A percentile compares a stretch with the other conserved stretches of the same genome.
These are phyloP conservation scores for Gastroboletus turbinatus DNA, from an alignment of 1,284 basidiomycete species.

Conservation along the genomic window DNA sequence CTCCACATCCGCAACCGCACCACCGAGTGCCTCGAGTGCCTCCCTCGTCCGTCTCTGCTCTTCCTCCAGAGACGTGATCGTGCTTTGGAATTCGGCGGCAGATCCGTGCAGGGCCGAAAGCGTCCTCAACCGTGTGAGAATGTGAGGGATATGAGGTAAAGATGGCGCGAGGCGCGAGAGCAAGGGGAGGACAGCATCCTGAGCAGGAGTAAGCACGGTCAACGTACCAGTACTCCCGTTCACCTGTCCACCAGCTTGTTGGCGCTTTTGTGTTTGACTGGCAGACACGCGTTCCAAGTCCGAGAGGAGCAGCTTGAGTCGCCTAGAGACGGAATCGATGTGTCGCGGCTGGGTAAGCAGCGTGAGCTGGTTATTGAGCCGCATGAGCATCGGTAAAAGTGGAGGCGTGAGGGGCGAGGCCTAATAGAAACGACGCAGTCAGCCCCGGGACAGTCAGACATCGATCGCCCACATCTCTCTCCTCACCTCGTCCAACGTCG, in stretches of 20 bases:
- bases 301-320: conserved; percentile 89
- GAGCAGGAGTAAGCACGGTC: conserved; percentile 45
- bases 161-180: conserved; percentile 83
- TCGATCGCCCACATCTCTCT: conserved; percentile 8
- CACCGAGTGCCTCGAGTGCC: conserved; percentile 65
- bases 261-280: conserved; percentile 36
- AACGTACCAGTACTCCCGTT: conserved; percentile 39
- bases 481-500: conserved; percentile 69
- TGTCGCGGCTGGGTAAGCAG: conserved; percentile 94
- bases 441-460: background rate
- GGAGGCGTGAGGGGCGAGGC: conserved; percentile 70
- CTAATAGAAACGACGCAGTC: conserved; percentile 12
- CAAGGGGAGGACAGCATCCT: conserved; percentile 72
- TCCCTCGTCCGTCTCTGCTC: conserved; percentile 65
- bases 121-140: conserved; percentile 86
- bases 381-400: conserved; percentile 76
- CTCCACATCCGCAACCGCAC: conserved; percentile 71
- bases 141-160: conserved; percentile 87
- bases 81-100: conserved; percentile 75
- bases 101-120: conserved; percentile 82
- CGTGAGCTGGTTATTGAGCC: conserved; percentile 83
- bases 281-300: conserved; percentile 85
- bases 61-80: conserved; percentile 68
- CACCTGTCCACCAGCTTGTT: conserved; percentile 30
- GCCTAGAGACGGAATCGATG: conserved; percentile 92